phyloP scores from a whole-genome alignment of 225 moss, liverwort and hornwort species.

The Anthoceros angustus region DNA sequence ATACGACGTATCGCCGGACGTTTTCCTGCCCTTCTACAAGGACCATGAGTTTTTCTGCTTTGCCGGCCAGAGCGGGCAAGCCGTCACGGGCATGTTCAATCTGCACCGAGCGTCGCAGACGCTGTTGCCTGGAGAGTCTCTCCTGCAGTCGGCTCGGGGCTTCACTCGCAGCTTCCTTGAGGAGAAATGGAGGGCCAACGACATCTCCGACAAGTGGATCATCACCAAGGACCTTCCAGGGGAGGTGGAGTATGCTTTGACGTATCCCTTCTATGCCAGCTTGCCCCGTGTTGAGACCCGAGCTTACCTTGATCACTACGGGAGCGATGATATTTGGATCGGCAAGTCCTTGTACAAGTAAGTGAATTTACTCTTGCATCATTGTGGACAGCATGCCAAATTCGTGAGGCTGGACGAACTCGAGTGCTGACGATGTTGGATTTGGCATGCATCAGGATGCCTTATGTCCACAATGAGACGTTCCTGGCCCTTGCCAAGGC shows the following conservation, averaged over 20 bases:
- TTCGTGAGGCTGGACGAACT: neutral
- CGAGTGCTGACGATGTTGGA: neutral
- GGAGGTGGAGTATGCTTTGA: constrained; percentile 37
- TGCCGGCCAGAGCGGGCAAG: constrained; percentile 43
- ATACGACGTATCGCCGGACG: constrained; percentile 42
- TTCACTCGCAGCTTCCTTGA: constrained; percentile 34
- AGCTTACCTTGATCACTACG: constrained; percentile 30
- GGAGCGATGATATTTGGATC: constrained; percentile 35
- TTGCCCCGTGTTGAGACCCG: constrained; percentile 37
- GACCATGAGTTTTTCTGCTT: constrained; percentile 50
- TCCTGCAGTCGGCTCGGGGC: constrained; percentile 23
- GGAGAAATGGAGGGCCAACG: constrained; percentile 19
- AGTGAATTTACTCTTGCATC: neutral
- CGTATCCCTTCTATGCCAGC: constrained; percentile 27
- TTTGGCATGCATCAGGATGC: constrained; percentile 10
- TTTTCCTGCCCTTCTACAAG: constrained; percentile 45
- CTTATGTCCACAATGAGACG: constrained; percentile 9
- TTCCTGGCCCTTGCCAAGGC: constrained; percentile 14
- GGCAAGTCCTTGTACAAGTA: constrained; percentile 30
- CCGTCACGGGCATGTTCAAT: constrained; percentile 60
- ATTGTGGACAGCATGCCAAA: neutral
- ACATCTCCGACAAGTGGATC: constrained; percentile 69
- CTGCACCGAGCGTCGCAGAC: constrained; percentile 44
- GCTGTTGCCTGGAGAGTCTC: constrained; percentile 36
- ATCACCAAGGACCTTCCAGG: constrained; percentile 55